These are phyloP conservation scores for Bipolaris oryzae DNA, from an alignment of 2,329 filamentous ascomycete species.

Conservation along the genomic window DNA sequence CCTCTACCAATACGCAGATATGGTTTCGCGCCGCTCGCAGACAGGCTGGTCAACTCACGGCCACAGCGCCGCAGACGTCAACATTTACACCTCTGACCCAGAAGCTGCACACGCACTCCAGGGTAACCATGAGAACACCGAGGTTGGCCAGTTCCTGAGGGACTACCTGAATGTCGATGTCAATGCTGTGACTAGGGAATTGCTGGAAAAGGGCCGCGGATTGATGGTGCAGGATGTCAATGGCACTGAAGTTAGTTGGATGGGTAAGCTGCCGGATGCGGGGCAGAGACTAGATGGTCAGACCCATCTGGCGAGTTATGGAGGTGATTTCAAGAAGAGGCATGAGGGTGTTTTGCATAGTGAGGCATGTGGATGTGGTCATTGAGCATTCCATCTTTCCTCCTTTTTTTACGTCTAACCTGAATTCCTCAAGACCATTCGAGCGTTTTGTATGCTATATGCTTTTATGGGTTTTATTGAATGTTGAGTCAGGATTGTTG, in stretches of 20 bases:
- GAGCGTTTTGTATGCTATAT: neutral
- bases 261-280: constrained; percentile 51
- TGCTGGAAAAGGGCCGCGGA: constrained; percentile 62
- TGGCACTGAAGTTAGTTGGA: constrained; percentile 48
- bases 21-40: constrained; percentile 85
- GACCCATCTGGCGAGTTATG: constrained; percentile 51
- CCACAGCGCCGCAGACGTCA: constrained; percentile 88
- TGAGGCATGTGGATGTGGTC: constrained; percentile 38
- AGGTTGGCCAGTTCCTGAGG: constrained; percentile 81
- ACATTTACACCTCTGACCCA: constrained; percentile 84
- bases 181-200: constrained; percentile 74
- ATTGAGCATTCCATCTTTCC: constrained; percentile 13
- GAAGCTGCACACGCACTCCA: constrained; percentile 66
- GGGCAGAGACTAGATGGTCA: constrained; percentile 54
- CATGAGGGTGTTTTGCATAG: constrained; percentile 35
- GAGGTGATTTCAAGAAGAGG: constrained; percentile 46
- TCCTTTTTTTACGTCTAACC: neutral
- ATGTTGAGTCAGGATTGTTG: too few species aligned
- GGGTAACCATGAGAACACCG: constrained; percentile 94
- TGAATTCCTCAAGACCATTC: too few species aligned
- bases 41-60: constrained; percentile 95
- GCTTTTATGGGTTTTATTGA: too few species aligned
- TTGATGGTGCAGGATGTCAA: constrained; percentile 38
- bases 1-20: constrained; percentile 73
- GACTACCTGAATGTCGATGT: constrained; percentile 82